Percentiles rank a stretch among this genome's conserved stretches.
Conservation (phyloP, 2,329 filamentous ascomycete species). For the Berkeleyomyces basicola region DNA sequence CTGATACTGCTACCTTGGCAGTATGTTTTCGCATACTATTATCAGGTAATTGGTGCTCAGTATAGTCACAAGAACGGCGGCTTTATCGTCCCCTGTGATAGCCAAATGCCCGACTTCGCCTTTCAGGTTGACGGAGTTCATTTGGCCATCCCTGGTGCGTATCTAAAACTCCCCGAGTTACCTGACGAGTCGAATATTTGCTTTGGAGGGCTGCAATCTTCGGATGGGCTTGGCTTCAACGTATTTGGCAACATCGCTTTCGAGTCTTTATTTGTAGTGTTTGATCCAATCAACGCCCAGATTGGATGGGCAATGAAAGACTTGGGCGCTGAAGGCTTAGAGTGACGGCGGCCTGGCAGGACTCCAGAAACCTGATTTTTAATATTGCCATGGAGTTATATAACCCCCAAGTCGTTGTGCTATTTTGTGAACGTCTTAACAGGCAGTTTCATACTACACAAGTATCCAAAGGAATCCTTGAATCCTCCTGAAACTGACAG, state of each 20-base stretch:
- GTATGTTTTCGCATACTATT: conserved; percentile 34
- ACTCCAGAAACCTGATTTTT: too few species aligned
- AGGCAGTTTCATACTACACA: too few species aligned
- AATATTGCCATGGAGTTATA: too few species aligned
- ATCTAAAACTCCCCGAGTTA: conserved; percentile 33
- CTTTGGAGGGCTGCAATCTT: conserved; percentile 49
- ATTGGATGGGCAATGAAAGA: conserved; percentile 9
- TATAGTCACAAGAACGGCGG: conserved; percentile 27
- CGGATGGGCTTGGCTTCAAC: conserved; percentile 32
- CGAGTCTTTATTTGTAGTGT: conserved; percentile 44
- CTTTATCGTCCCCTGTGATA: conserved; percentile 30
- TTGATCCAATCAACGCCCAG: conserved; percentile 33
- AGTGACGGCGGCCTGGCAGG: too few species aligned
- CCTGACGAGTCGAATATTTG: conserved; percentile 36
- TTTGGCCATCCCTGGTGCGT: conserved; percentile 36
- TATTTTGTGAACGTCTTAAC: too few species aligned
- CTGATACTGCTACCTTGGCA: conserved; percentile 41
- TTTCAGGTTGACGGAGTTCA: conserved; percentile 43
- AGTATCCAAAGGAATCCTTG: too few species aligned
- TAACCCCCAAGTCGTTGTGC: too few species aligned
- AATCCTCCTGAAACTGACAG: too few species aligned
- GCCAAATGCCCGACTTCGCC: conserved; percentile 30
- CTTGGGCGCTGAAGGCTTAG: too few species aligned
- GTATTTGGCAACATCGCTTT: conserved; percentile 48
- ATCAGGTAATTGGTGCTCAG: conserved; percentile 27